Conservation (phyloP, 139 green algal genomes). For the Chlamydomonas schloesseri region DNA sequence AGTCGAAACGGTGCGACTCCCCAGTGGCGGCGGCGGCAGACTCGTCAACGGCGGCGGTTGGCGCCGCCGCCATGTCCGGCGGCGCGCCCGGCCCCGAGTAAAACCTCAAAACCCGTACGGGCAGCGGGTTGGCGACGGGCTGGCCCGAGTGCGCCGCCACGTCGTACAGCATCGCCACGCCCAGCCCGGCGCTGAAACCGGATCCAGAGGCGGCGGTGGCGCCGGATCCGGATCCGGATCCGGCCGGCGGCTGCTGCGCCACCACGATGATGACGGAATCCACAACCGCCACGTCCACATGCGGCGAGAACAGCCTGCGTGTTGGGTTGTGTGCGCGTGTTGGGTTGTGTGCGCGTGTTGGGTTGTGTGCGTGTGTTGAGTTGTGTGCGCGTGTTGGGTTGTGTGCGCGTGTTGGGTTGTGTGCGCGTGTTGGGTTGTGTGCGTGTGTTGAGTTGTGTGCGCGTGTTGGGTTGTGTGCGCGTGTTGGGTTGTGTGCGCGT, state of each 20-base stretch:
- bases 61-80: neutral
- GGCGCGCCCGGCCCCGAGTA: neutral
- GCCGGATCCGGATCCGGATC: neutral
- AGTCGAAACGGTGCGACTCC: neutral
- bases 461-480: no score
- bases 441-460: no score
- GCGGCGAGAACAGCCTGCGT: conserved; percentile 36
- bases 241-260: neutral
- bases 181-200: neutral
- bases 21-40: no score
- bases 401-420: no score
- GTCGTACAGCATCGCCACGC: conserved; percentile 50
- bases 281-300: conserved; percentile 48
- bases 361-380: no score
- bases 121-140: conserved; percentile 54
- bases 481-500: no score
- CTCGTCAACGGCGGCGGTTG: neutral
- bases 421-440: no score
- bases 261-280: conserved; percentile 56
- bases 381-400: no score
- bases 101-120: conserved; percentile 37
- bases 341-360: no score
- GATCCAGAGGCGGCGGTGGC: neutral
- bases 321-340: no score
- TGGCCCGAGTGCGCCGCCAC: conserved; percentile 28